A percentile compares a stretch with the other conserved stretches of the same genome.
Evolutionary conservation across 345 rosid genomes (phyloP).

Genomic region (Pistacia integerrima): DNA sequence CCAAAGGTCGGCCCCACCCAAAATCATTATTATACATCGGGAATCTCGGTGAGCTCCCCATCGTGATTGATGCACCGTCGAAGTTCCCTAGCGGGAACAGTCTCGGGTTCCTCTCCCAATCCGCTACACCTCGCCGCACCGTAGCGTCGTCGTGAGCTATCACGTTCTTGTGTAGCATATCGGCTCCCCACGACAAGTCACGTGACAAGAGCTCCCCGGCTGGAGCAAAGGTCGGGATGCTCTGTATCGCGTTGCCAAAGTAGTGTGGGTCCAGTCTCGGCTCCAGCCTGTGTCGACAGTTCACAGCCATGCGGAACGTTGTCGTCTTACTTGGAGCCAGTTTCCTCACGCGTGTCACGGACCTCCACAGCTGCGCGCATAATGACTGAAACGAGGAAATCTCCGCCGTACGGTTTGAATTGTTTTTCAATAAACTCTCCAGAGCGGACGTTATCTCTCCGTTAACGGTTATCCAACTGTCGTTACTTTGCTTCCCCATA

Average conservation of each 20-base stretch:
- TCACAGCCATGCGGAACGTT: slow-evolving; percentile 93
- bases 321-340: slow-evolving; percentile 55
- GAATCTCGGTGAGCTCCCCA: slow-evolving; percentile 98
- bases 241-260: slow-evolving; percentile 96
- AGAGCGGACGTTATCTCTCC: slow-evolving; percentile 42
- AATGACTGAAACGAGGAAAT: slow-evolving; percentile 94
- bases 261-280: slow-evolving; percentile 71
- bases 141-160: slow-evolving; percentile 65
- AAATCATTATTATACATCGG: slow-evolving; percentile 96
- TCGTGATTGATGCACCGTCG: slow-evolving; percentile 95
- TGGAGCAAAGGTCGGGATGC: slow-evolving; percentile 68
- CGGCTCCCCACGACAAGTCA: slow-evolving; percentile 70
- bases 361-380: slow-evolving; percentile 82
- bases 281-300: slow-evolving; percentile 87
- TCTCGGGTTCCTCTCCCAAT: slow-evolving; percentile 83
- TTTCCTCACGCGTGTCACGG: slow-evolving; percentile 84
- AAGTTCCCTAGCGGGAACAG: slow-evolving; percentile 86
- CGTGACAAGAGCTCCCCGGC: slow-evolving; percentile 60
- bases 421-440: slow-evolving; percentile 19
- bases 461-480: slow-evolving; percentile 49
- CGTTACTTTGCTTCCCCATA: slow-evolving; percentile 53
- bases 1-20: slow-evolving; percentile 96
- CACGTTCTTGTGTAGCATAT: slow-evolving; percentile 71
- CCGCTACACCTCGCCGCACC: slow-evolving; percentile 66
- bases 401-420: slow-evolving; percentile 46